A percentile compares a stretch with the other conserved stretches of the same genome.
Conservation (phyloP, 2,329 filamentous ascomycete species). For the Aureobasidium zeae region DNA sequence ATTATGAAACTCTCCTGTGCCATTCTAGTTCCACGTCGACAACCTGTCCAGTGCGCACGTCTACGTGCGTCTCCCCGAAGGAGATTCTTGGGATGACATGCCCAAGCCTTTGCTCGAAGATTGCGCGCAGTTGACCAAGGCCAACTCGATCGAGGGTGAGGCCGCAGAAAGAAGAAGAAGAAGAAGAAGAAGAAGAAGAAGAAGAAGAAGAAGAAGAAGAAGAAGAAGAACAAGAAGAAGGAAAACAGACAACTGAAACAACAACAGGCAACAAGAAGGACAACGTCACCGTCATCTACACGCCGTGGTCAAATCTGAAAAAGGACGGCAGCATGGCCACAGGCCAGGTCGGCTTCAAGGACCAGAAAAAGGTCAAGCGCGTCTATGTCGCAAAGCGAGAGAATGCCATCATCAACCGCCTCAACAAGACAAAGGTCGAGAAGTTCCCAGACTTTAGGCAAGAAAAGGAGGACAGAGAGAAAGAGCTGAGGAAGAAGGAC, state of each 20-base stretch:
- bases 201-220: too few species aligned
- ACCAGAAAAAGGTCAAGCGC: constrained; percentile 73
- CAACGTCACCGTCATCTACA: constrained; percentile 94
- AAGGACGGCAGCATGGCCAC: constrained; percentile 94
- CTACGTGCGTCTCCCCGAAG: constrained; percentile 75
- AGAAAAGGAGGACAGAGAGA: constrained; percentile 69
- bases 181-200: too few species aligned
- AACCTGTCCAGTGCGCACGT: constrained; percentile 95
- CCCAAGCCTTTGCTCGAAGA: constrained; percentile 66
- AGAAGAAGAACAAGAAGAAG: too few species aligned
- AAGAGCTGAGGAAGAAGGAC: constrained; percentile 63
- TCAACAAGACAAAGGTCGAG: constrained; percentile 93
- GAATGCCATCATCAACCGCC: constrained; percentile 88
- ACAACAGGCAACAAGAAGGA: constrained; percentile 94
- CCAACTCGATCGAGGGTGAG: constrained; percentile 91
- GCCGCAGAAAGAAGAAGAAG: constrained; percentile 76
- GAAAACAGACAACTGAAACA: too few species aligned
- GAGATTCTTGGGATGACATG: constrained; percentile 75
- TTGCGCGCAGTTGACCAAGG: constrained; percentile 95
- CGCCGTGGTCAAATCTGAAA: constrained; percentile 90
- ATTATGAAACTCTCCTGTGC: too few species aligned
- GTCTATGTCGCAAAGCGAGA: constrained; percentile 71
- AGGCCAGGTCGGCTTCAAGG: constrained; percentile 91
- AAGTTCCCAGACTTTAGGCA: constrained; percentile 72
- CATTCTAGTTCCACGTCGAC: constrained; percentile 81